Evolutionary conservation across 495 filamentous ascomycete genomes (phyloP).

Genomic region (Penicillium dipodomyicola): DNA sequence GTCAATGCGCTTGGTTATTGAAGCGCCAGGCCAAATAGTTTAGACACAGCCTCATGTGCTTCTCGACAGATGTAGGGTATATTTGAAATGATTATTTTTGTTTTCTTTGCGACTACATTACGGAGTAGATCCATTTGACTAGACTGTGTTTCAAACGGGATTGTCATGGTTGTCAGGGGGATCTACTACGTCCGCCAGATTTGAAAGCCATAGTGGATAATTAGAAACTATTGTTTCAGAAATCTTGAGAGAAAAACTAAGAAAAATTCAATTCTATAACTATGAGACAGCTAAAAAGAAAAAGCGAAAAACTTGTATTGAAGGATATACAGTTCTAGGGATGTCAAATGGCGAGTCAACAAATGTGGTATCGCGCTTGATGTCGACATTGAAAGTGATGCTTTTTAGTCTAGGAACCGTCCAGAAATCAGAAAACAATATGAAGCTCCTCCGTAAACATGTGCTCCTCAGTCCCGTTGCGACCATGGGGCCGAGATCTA

Average conservation of each 20-base stretch:
- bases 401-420: too few relatives aligned
- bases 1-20: constrained; percentile 8
- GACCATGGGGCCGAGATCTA: neutral
- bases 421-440: neutral
- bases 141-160: neutral
- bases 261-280: neutral
- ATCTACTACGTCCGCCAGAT: neutral
- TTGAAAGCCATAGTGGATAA: neutral
- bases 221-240: constrained; percentile 2
- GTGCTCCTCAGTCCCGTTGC: neutral
- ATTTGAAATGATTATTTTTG: neutral
- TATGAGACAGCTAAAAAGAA: neutral
- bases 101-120: neutral
- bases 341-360: neutral
- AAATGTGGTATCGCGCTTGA: neutral
- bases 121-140: neutral
- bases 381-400: neutral
- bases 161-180: neutral
- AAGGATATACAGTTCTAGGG: neutral
- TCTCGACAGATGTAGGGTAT: neutral
- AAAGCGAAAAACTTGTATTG: neutral
- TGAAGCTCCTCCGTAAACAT: neutral
- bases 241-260: neutral
- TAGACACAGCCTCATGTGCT: constrained; percentile 4
- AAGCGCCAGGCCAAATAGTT: constrained; percentile 8